Percentiles rank a stretch among this genome's conserved stretches.
Conservation (phyloP, 164 flowering plant species). For the Protea cynaroides region DNA sequence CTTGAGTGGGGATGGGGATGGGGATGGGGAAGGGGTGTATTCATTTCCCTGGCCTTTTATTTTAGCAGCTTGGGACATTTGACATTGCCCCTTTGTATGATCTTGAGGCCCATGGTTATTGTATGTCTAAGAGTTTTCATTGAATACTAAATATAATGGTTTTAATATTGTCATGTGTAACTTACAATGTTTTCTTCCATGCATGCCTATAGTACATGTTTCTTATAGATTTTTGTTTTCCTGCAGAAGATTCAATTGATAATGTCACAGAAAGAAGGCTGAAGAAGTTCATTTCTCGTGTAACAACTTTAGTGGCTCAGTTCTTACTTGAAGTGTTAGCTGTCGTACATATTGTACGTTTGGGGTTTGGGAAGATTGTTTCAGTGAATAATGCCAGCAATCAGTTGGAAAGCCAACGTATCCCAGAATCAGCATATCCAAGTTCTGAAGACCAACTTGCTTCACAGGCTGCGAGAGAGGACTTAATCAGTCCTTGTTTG, state of each 20-base stretch:
- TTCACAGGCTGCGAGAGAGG: slow-evolving; percentile 20
- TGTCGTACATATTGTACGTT: slow-evolving; percentile 35
- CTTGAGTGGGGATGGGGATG: too few relatives aligned
- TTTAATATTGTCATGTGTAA: not conserved
- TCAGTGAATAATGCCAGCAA: slow-evolving; percentile 18
- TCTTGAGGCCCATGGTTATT: not conserved
- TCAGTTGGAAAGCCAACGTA: slow-evolving; percentile 12
- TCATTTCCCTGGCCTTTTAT: too few relatives aligned
- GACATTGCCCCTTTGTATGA: too few relatives aligned
- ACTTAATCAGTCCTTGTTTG: slow-evolving; percentile 44
- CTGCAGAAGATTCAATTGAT: slow-evolving; percentile 26
- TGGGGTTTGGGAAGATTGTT: slow-evolving; percentile 29
- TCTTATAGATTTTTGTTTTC: not conserved
- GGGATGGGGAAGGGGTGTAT: too few relatives aligned
- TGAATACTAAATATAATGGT: not conserved
- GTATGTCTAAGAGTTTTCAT: not conserved
- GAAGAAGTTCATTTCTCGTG: slow-evolving; percentile 11
- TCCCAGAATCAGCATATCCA: slow-evolving; percentile 15
- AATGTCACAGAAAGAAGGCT: not conserved
- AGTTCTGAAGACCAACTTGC: slow-evolving; percentile 18
- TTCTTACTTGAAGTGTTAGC: slow-evolving; percentile 36
- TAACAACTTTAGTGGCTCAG: slow-evolving; percentile 23
- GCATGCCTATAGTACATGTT: not conserved
- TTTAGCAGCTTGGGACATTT: too few relatives aligned
- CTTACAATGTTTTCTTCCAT: not conserved